A percentile compares a stretch with the other conserved stretches of the same genome.
These are phyloP conservation scores for Craterostigma plantagineum DNA, from an alignment of 257 asterid species.

Conservation along the genomic window DNA sequence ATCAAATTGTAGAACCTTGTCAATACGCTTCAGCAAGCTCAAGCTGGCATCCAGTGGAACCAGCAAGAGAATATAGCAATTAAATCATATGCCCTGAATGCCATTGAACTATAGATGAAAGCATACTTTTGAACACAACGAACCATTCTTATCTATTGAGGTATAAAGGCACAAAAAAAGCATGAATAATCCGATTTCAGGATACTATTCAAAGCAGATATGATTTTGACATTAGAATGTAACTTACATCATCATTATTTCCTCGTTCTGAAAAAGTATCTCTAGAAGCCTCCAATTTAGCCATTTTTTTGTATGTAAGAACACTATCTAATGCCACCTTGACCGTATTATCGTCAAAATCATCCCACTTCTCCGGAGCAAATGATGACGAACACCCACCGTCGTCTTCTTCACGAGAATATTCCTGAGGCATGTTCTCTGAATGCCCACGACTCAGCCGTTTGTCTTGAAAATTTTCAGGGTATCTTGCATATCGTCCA, in stretches of 20 bases:
- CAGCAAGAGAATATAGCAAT: too few species aligned
- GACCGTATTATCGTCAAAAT: constrained; percentile 45
- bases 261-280: constrained; percentile 16
- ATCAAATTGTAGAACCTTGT: neutral
- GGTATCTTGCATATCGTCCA: constrained; percentile 41
- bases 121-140: too few species aligned
- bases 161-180: too few species aligned
- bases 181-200: too few species aligned
- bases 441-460: constrained; percentile 20
- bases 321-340: constrained; percentile 50
- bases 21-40: too few species aligned
- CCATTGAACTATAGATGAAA: too few species aligned
- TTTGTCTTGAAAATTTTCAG: constrained; percentile 35
- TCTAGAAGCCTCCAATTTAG: constrained; percentile 29
- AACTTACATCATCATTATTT: constrained; percentile 28
- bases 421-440: constrained; percentile 16
- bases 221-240: constrained; percentile 1
- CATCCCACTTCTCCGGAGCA: constrained; percentile 44
- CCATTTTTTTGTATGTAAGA: constrained; percentile 32
- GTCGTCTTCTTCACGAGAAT: constrained; percentile 13
- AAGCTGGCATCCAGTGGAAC: too few species aligned
- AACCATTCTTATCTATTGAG: too few species aligned
- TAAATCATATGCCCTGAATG: too few species aligned
- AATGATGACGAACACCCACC: constrained; percentile 7
- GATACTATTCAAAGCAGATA: too few species aligned